Percentiles rank a stretch among this genome's conserved stretches.
phyloP scores from a whole-genome alignment of 1,284 basidiomycete genomes.

The Leccinum pachyderme region DNA sequence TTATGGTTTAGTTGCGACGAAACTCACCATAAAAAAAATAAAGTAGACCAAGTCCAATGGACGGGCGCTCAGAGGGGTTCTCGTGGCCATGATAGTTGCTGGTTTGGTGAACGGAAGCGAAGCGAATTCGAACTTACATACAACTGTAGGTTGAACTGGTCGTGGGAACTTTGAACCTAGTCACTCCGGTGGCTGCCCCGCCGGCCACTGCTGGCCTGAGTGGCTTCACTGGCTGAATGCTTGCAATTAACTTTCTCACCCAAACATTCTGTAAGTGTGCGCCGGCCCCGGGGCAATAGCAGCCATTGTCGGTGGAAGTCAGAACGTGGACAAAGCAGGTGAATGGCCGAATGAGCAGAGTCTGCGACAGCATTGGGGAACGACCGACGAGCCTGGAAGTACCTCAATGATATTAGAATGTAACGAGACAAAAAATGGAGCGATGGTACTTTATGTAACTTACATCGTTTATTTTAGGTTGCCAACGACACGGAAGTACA shows the following conservation, averaged over 20 bases:
- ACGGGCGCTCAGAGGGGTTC: slow-evolving; percentile 45
- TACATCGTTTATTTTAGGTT: not conserved
- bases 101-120: not conserved
- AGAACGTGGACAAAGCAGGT: no score
- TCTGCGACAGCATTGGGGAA: no score
- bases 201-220: no score
- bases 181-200: no score
- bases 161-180: not conserved
- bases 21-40: slow-evolving; percentile 56
- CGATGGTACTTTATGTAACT: not conserved
- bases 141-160: not conserved
- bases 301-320: no score
- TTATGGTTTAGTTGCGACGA: not conserved
- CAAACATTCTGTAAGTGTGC: no score
- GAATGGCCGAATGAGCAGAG: no score
- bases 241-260: no score
- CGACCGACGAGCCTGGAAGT: no score
- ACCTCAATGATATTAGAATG: no score
- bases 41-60: slow-evolving; percentile 65
- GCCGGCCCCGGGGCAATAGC: no score
- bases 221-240: no score
- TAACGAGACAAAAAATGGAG: not conserved
- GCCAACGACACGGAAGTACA: not conserved
- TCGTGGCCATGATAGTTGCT: not conserved
- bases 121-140: not conserved